These are phyloP conservation scores for Avena atlantica DNA, from an alignment of 176 grass and related monocot species.

Conservation along the genomic window DNA sequence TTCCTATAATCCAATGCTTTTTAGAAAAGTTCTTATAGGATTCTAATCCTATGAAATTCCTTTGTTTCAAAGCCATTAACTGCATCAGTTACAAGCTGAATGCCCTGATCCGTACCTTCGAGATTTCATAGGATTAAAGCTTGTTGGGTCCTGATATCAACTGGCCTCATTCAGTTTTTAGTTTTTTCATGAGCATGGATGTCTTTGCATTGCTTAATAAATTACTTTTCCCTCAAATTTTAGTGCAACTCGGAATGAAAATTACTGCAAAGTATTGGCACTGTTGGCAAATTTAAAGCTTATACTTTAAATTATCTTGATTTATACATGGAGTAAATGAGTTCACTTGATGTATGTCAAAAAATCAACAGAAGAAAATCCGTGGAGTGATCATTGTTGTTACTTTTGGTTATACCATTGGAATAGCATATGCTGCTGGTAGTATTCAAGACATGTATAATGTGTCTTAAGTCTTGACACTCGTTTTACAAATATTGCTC, in stretches of 20 bases:
- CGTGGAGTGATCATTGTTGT: background rate
- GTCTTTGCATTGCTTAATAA: conserved; percentile 14
- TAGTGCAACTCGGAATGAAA: background rate
- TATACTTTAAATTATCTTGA: conserved; percentile 3
- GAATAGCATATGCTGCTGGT: conserved; percentile 1
- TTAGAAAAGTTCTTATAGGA: background rate
- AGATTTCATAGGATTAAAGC: background rate
- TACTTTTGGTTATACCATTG: conserved; percentile 3
- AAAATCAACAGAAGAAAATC: conserved; percentile 17
- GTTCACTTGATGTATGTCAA: background rate
- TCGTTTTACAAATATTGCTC: background rate
- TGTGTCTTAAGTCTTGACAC: background rate
- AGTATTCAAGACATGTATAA: background rate
- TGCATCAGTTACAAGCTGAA: background rate
- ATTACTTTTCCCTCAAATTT: background rate
- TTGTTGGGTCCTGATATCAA: background rate
- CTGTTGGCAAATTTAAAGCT: background rate
- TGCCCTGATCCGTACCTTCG: background rate
- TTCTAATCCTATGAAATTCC: background rate
- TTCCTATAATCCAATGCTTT: background rate
- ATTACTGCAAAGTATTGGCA: background rate
- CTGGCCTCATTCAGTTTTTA: background rate
- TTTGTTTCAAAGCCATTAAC: background rate
- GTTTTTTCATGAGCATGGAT: background rate
- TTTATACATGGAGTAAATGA: conserved; percentile 7